Evolutionary conservation across 2,329 filamentous ascomycete genomes (phyloP).

Genomic region (Phyllosticta paracitricarpa): DNA sequence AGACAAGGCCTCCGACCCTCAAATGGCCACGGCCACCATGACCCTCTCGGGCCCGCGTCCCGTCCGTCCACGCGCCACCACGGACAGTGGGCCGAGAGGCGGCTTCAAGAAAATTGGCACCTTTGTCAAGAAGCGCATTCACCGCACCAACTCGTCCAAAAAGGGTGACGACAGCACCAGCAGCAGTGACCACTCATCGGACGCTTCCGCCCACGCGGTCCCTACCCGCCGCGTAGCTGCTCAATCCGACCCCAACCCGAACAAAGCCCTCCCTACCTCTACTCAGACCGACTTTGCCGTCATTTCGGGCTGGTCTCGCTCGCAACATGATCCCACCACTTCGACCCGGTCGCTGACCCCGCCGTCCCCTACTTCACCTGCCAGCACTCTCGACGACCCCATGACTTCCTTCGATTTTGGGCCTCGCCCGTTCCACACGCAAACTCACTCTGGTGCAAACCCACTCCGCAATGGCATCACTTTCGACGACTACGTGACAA

Average conservation of each 20-base stretch:
- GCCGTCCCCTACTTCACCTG: constrained; percentile 26
- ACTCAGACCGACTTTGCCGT: background rate
- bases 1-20: constrained; percentile 11
- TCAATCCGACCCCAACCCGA: background rate
- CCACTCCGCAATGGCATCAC: background rate
- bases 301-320: constrained; percentile 23
- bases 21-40: constrained; percentile 16
- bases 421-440: background rate
- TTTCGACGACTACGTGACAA: constrained; percentile 5
- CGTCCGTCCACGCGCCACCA: background rate
- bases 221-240: constrained; percentile 24
- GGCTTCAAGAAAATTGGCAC: constrained; percentile 16
- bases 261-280: background rate
- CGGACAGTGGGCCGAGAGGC: background rate
- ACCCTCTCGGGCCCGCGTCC: background rate
- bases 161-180: background rate
- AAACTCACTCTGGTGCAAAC: background rate
- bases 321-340: constrained; percentile 25
- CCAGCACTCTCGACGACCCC: background rate
- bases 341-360: constrained; percentile 29
- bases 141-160: constrained; percentile 13
- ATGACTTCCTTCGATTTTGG: background rate
- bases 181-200: background rate
- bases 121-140: constrained; percentile 24
- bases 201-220: constrained; percentile 3